phyloP scores from a whole-genome alignment of 176 grass and related monocot species.

The Bolboschoenus planiculmis region DNA sequence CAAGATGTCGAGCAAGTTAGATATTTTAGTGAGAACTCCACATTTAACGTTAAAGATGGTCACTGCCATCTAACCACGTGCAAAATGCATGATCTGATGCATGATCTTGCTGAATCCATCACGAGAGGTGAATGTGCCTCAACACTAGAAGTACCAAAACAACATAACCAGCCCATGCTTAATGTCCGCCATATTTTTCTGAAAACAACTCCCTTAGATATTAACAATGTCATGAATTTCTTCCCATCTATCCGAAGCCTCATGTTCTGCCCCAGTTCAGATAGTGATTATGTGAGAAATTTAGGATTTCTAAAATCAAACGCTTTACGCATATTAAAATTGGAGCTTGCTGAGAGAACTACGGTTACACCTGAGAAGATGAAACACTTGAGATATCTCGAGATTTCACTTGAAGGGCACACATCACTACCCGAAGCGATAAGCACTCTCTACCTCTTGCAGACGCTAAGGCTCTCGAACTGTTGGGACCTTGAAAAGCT shows the following conservation, averaged over 20 bases:
- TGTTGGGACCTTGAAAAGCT: not conserved
- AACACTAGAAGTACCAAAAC: not conserved
- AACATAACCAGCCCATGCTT: not conserved
- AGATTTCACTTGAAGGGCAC: not conserved
- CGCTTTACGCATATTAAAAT: conserved; percentile 4
- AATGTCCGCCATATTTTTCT: not conserved
- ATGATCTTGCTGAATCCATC: conserved; percentile 15
- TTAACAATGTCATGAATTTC: not conserved
- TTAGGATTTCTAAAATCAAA: conserved; percentile 24
- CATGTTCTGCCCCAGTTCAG: not conserved
- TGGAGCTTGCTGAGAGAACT: not conserved
- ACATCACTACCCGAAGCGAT: not conserved
- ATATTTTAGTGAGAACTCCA: not conserved
- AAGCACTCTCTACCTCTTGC: not conserved
- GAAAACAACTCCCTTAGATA: not conserved
- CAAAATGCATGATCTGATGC: conserved; percentile 32
- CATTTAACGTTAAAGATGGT: not conserved
- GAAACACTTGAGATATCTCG: conserved; percentile 18
- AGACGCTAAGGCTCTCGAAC: not conserved
- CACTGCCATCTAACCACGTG: not conserved
- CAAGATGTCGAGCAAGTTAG: not conserved
- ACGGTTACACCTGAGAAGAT: not conserved
- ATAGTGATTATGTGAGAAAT: not conserved
- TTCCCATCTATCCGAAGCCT: not conserved
- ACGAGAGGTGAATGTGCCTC: not conserved